Evolutionary conservation across 2,329 filamentous ascomycete species (phyloP), one percentile per base, ranked within the genome.

Genomic region (Zopfia rhizophila): DNA sequence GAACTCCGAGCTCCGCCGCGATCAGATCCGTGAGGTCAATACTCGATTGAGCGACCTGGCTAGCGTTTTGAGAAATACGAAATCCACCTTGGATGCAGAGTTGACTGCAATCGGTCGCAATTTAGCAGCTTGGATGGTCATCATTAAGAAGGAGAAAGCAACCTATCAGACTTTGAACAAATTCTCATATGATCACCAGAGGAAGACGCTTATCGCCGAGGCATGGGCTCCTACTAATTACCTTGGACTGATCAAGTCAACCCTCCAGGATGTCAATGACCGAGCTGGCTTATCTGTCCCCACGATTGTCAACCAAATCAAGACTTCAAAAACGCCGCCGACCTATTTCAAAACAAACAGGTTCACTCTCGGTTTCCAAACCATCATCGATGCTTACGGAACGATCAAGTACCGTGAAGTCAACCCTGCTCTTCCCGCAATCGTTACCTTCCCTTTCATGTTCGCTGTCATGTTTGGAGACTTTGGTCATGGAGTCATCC

Each of bases 391-490:
- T 65, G 94, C 95, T 19, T 99, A 99, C 68, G 95, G 94, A 67
- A 97, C 94, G 29, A 90, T 94, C 50, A 97, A 96, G 58, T 99
- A 99, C 75, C 89, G 89, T 60, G 94, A 99, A 76, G 89, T 97
- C 72, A 99, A 99, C 75, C 94, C 94, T 45, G 93, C 91, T 52
- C 82, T 99, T 16, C 93, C 93, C 25, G 94, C 96, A 38, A 91
- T 97, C 58, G 87, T 99, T 55, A 99, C 94, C 5, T 99, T 99
- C 75, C 94, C 95, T n/a, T 99, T 99, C 80, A 81, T 99, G 53
- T 99, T 99, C 70, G 94, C 94, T 37, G 94, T 99, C 83, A 99
- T 99, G 94, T 99, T 99, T 69, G 95, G 94, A 79, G 94, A 99
- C 74, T 87, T 96, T 48, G 95, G 94, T 38, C 94, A 99, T 68